Percentiles rank a stretch among this genome's conserved stretches.
phyloP scores from a whole-genome alignment of 2,329 filamentous ascomycete species.

The Byssoonygena ceratinophila region DNA sequence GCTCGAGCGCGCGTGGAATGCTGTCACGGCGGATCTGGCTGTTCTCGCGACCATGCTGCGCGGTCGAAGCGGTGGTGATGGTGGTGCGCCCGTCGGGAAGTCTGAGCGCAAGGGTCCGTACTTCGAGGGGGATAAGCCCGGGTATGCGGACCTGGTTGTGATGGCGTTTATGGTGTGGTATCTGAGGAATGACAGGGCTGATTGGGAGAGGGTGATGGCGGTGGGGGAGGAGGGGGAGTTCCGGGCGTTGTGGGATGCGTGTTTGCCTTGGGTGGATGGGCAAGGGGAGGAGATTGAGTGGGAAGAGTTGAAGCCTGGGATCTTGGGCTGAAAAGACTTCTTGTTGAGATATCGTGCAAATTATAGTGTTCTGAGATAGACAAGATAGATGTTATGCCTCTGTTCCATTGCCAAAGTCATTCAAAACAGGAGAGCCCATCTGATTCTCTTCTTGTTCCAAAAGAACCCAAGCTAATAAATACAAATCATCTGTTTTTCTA shows the following conservation, averaged over 20 bases:
- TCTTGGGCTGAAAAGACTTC: no score
- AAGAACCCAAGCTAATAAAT: not conserved
- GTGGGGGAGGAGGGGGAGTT: conserved; percentile 14
- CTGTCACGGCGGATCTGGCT: conserved; percentile 22
- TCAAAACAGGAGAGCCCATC: not conserved
- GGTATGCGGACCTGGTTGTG: conserved; percentile 17
- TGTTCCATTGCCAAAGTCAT: not conserved
- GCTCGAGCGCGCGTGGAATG: conserved; percentile 14
- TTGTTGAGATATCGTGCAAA: no score
- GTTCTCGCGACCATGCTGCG: conserved; percentile 23
- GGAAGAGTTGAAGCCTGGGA: no score
- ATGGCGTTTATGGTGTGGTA: conserved; percentile 14
- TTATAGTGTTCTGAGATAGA: no score
- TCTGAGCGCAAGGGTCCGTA: conserved; percentile 12
- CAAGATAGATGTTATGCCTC: no score
- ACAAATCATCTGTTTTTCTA: not conserved
- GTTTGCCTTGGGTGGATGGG: conserved; percentile 14
- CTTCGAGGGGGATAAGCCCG: conserved; percentile 14
- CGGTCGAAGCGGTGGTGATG: no score
- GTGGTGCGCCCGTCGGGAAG: no score
- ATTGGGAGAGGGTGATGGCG: conserved; percentile 11
- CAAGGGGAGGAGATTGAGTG: conserved; percentile 13
- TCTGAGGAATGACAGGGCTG: conserved; percentile 6
- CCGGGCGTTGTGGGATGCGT: conserved; percentile 13
- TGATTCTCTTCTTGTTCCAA: not conserved